Base-by-base conservation (phyloP, 2,329 filamentous ascomycete genomes). In the Stromatinia cepivora region DNA sequence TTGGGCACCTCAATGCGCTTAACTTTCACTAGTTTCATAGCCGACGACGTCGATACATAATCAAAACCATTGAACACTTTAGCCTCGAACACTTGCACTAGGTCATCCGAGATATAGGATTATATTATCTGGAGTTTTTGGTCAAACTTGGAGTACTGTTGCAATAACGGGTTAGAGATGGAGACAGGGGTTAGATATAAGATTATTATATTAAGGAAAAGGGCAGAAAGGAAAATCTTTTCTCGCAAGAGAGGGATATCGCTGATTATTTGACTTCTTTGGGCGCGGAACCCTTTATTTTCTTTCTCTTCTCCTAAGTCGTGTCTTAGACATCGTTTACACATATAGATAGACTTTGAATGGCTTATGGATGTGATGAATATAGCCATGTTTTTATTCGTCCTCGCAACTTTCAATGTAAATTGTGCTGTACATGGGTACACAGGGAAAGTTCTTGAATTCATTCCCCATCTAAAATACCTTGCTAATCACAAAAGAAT, bases 1-100 rank as follows among this genome's bases (percentile, higher is more conserved):
- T 6, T 87, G 85, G 85, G 78, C 36, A 11, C 20, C 42, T 58
- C 9, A 28, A 46, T 68, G 36, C 48, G 39, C 39, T 42, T 42
- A 28, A 8, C 8, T 63, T 34, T 17, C 20, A n/a, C 20, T 31
- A 36, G 8, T 13, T 36, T n/a, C 17, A n/a, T 46, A 9, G 13
- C 22, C 10, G 11, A 61, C 10, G 58, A 34, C 39, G 10, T 4
- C 28, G 45, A 46, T 15, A 61, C 10, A 46, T 15, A 17, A 22
- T 20, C 20, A 48, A 46, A 22, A 48, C 13, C 1, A 5, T 20
- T 36, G 31, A n/a, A 9, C 6, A 34, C 42, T 48, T 15, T 10
- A 46, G 10, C 25, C 50, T 28, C 39, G 20, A 15, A 56, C 22
- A 15, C 39, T 56, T 34, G 8, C 7, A 50, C 46, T n/a, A 36